These are phyloP conservation scores for Phytophthora sp. DNA, from an alignment of 352 stramenopile species.

Conservation along the genomic window DNA sequence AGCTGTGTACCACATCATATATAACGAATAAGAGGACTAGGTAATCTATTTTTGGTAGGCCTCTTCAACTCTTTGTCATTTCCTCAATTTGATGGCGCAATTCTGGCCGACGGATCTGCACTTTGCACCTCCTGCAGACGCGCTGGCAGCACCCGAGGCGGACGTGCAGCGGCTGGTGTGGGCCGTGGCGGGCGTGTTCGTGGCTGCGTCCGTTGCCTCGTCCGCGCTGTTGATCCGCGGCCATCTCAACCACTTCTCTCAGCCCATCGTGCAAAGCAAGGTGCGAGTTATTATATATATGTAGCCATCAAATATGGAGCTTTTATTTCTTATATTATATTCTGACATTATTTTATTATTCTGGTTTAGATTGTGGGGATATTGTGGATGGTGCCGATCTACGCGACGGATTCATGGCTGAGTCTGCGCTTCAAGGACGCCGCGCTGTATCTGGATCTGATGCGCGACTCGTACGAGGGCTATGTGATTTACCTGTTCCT, in stretches of 20 bases:
- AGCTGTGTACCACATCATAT: slow-evolving; percentile 4
- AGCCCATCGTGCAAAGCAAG: slow-evolving; percentile 95
- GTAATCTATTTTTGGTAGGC: slow-evolving; percentile 19
- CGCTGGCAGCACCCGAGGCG: slow-evolving; percentile 49
- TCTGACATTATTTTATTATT: slow-evolving; percentile 17
- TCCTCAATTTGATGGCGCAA: slow-evolving; percentile 14
- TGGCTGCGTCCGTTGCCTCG: slow-evolving; percentile 86
- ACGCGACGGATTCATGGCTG: slow-evolving; percentile 96
- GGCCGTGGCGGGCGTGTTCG: slow-evolving; percentile 91
- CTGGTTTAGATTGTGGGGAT: slow-evolving; percentile 95
- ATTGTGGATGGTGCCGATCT: slow-evolving; percentile 99
- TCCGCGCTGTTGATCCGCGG: slow-evolving; percentile 91
- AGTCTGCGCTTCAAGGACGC: slow-evolving; percentile 95
- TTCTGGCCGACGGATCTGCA: slow-evolving; percentile 28
- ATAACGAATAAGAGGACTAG: not conserved
- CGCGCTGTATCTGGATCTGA: slow-evolving; percentile 92
- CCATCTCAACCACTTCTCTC: slow-evolving; percentile 92
- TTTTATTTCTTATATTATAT: slow-evolving; percentile 15
- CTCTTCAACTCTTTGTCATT: slow-evolving; percentile 13
- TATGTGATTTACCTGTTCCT: slow-evolving; percentile 99
- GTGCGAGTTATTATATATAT: slow-evolving; percentile 46
- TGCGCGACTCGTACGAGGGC: slow-evolving; percentile 98
- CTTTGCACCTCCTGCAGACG: slow-evolving; percentile 25
- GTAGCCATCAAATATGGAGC: not conserved
- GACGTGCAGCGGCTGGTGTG: slow-evolving; percentile 77